A percentile compares a stretch with the other conserved stretches of the same genome.
These are phyloP conservation scores for Ogataea degrootiae DNA, from an alignment of 805 yeast genomes.

Conservation along the genomic window DNA sequence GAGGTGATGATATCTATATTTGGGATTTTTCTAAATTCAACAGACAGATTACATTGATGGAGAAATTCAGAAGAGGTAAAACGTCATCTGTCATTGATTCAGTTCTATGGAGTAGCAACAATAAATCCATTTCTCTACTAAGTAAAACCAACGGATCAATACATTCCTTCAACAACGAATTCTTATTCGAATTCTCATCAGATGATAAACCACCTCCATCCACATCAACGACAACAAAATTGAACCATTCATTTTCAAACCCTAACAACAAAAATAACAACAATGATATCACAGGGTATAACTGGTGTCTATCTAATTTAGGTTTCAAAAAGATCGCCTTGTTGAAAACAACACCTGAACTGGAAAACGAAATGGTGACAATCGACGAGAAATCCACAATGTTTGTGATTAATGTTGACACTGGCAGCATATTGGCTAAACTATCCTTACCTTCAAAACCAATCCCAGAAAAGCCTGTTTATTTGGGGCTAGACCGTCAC, in stretches of 20 bases:
- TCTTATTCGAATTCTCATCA: constrained; percentile 11
- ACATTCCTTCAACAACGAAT: constrained; percentile 54
- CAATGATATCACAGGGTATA: constrained; percentile 9
- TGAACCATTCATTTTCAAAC: not conserved
- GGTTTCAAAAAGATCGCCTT: constrained; percentile 18
- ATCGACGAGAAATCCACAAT: constrained; percentile 21
- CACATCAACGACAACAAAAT: not conserved
- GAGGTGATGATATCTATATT: constrained; percentile 60
- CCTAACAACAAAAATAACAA: too few species aligned
- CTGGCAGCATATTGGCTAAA: constrained; percentile 21
- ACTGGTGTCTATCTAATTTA: constrained; percentile 43
- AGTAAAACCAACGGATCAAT: constrained; percentile 54
- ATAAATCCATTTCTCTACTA: constrained; percentile 43
- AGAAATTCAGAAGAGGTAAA: constrained; percentile 58
- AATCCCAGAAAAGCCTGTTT: not conserved
- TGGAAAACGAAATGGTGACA: constrained; percentile 19
- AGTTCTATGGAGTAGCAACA: constrained; percentile 48
- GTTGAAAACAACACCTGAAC: not conserved
- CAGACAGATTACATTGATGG: constrained; percentile 46
- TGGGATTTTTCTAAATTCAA: constrained; percentile 60
- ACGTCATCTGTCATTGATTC: constrained; percentile 50
- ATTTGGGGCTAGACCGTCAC: not conserved
- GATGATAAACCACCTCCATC: not conserved
- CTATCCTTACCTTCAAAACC: constrained; percentile 4
- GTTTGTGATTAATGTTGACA: constrained; percentile 11